phyloP scores from a whole-genome alignment of 768 basidiomycete species.

The Cyclocybe aegerita region DNA sequence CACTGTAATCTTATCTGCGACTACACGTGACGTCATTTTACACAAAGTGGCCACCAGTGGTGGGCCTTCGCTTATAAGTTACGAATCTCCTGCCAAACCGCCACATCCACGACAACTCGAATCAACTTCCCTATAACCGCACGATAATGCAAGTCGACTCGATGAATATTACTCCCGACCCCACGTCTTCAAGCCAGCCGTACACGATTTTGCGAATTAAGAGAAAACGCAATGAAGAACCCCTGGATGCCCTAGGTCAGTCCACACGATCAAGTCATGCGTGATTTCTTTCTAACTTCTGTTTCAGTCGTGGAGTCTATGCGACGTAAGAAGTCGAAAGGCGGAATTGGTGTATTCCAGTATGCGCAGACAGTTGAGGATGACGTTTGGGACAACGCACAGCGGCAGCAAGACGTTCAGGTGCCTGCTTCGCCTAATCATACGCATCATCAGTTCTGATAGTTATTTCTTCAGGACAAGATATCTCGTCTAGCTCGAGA shows the following conservation, averaged over 20 bases:
- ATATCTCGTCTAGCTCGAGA: slow-evolving; percentile 53
- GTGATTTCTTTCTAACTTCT: neutral
- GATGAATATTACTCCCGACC: slow-evolving; percentile 28
- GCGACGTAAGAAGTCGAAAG: slow-evolving; percentile 62
- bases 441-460: neutral
- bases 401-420: slow-evolving; percentile 58
- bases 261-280: neutral
- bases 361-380: slow-evolving; percentile 80
- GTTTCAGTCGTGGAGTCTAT: slow-evolving; percentile 62
- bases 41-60: too few relatives aligned
- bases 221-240: slow-evolving; percentile 79
- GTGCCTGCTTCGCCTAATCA: slow-evolving; percentile 32
- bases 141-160: slow-evolving; percentile 8
- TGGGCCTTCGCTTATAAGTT: too few relatives aligned
- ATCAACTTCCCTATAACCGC: neutral
- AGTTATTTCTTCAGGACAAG: slow-evolving; percentile 44
- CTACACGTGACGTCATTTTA: too few relatives aligned
- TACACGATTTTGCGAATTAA: slow-evolving; percentile 82
- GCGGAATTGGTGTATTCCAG: slow-evolving; percentile 65
- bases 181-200: slow-evolving; percentile 30
- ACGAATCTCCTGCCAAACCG: neutral
- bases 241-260: slow-evolving; percentile 77
- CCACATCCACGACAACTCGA: neutral
- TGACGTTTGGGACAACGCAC: slow-evolving; percentile 64
- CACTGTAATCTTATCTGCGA: too few relatives aligned